Base-by-base conservation (phyloP, 1,284 basidiomycete species). In the Paramarasmius palmivorus region DNA sequence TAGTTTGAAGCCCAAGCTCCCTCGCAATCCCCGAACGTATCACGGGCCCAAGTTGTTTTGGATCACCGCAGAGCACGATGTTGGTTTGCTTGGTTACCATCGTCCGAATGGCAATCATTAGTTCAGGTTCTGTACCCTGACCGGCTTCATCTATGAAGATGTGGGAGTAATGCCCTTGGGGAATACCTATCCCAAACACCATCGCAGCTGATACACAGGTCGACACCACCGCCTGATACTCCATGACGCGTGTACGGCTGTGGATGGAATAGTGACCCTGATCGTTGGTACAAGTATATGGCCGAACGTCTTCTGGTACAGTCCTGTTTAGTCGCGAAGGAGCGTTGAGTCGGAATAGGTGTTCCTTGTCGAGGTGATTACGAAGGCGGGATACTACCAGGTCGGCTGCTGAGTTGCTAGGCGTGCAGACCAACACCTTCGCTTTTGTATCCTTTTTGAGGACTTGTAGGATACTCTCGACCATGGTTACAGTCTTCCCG, bases 61-160 rank as follows among this genome's bases (percentile, higher is more conserved):
- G 81, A 60, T 87, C 85, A 0, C 85, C 84, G 3, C 81, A 78
- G 0, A 86, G 69, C 25, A 86, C 63, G 26, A 86, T 63, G 53
- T 83, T 83, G 0, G 84, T 86, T 0, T 63, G 57, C 5, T 63
- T 65, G 54, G 78, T 76, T 0, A 79, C 77, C 68, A 84, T 73
- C 4, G 74, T 78, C 63, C 77, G 79, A 60, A 86, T 79, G 0
- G 77, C 71, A 20, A 84, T 74, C 68, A 85, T 78, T 0, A 68
- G 70, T 59, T 86, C 81, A 0, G 84, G 82, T 60, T 88, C 85
- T 0, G 79, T 81, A 0, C 81, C 82, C 58, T 87, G 84, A 0
- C 82, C 84, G 3, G 84, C 84, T 59, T 88, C 84, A 61, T 88
- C 84, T 8, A 85, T 67, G 60, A 87, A 83, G n/a, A 88, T 82